Percentiles rank a stretch among this genome's conserved stretches.
Evolutionary conservation across 2,329 filamentous ascomycete genomes (phyloP).

Genomic region (Claviceps fusiformis): DNA sequence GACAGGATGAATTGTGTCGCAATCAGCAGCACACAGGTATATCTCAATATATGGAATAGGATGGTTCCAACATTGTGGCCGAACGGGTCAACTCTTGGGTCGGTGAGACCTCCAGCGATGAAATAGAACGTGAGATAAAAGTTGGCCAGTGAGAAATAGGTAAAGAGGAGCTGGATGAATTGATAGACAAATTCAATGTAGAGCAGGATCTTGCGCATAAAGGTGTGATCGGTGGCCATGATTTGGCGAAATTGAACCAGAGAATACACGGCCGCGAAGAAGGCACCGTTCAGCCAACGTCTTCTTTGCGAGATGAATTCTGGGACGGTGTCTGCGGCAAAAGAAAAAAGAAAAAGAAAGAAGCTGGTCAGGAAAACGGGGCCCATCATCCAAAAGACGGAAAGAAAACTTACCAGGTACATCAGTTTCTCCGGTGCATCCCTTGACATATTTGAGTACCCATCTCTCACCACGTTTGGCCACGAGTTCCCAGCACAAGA

Average conservation of each 20-base stretch:
- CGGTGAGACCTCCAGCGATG: conserved; percentile 77
- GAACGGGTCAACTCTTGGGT: conserved; percentile 74
- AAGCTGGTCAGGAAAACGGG: neutral
- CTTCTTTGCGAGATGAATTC: conserved; percentile 95
- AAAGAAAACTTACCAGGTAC: conserved; percentile 62
- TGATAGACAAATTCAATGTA: conserved; percentile 96
- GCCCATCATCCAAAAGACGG: neutral
- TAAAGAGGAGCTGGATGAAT: conserved; percentile 83
- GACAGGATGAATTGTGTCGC: conserved; percentile 92
- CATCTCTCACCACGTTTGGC: conserved; percentile 89
- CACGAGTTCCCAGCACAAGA: conserved; percentile 87
- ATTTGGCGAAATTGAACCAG: conserved; percentile 90
- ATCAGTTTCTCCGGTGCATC: conserved; percentile 92
- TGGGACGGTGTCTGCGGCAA: conserved; percentile 62
- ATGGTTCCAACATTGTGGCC: conserved; percentile 71
- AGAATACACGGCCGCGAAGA: conserved; percentile 96
- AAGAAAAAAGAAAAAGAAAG: neutral
- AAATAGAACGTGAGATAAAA: conserved; percentile 99
- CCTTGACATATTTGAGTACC: conserved; percentile 97
- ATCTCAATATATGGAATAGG: conserved; percentile 79
- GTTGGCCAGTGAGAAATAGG: conserved; percentile 95
- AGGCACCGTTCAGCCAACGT: conserved; percentile 95
- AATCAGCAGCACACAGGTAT: conserved; percentile 75
- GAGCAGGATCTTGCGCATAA: conserved; percentile 77
- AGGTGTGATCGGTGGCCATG: conserved; percentile 81